Evolutionary conservation across 495 filamentous ascomycete genomes (phyloP).

Genomic region (Pyrenula massariospora): DNA sequence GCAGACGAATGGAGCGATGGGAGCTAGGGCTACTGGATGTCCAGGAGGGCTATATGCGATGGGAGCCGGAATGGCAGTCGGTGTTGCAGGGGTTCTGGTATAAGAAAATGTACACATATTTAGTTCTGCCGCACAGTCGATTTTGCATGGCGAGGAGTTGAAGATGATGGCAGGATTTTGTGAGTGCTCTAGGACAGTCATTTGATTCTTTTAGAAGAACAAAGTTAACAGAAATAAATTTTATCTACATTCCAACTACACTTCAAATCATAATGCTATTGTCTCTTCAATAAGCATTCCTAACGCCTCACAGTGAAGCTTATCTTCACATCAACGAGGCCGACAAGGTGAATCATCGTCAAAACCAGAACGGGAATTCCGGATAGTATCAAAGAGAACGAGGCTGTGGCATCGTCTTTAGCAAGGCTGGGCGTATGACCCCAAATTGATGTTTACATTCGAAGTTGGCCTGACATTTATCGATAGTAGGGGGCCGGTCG

Average conservation of each 20-base stretch:
- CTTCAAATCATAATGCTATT: not conserved
- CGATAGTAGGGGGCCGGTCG: not conserved
- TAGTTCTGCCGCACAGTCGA: not conserved
- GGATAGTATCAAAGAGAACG: too few species aligned
- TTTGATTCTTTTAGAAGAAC: not conserved
- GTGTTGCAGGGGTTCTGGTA: slow-evolving; percentile 7
- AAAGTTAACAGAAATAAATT: too few species aligned
- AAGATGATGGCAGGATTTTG: not conserved
- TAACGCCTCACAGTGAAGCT: not conserved
- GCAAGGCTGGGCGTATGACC: not conserved
- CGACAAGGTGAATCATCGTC: too few species aligned
- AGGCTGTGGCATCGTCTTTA: too few species aligned
- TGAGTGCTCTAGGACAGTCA: not conserved
- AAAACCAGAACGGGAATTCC: too few species aligned
- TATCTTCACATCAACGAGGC: not conserved
- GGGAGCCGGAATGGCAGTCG: slow-evolving; percentile 28
- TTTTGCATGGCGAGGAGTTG: not conserved
- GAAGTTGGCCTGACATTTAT: not conserved
- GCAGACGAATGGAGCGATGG: slow-evolving; percentile 15
- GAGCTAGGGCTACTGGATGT: slow-evolving; percentile 19
- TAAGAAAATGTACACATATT: not conserved
- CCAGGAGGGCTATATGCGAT: slow-evolving; percentile 29
- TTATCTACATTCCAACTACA: not conserved
- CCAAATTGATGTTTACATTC: not conserved
- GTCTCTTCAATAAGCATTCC: not conserved